These are phyloP conservation scores for Plasmopara halstedii DNA, from an alignment of 352 stramenopile genomes.

Conservation along the genomic window DNA sequence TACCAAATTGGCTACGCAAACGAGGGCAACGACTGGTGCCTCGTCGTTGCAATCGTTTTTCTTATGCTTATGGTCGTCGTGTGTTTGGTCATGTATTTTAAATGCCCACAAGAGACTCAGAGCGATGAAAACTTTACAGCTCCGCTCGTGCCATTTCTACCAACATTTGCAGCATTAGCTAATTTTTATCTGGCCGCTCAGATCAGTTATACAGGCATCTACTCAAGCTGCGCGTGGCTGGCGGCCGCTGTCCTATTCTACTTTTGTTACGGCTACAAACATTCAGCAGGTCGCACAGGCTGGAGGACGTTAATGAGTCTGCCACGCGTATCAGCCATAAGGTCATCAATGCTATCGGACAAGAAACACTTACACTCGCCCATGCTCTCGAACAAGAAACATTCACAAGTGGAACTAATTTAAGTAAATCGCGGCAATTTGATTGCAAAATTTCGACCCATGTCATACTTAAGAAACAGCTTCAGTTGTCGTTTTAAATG, in stretches of 20 bases:
- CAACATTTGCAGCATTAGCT: conserved; percentile 34
- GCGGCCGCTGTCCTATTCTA: conserved; percentile 53
- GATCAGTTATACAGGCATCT: conserved; percentile 42
- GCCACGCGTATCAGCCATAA: conserved; percentile 37
- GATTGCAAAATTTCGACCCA: too few species aligned
- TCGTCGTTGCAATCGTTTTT: conserved; percentile 43
- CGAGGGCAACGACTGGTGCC: conserved; percentile 16
- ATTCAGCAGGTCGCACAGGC: conserved; percentile 49
- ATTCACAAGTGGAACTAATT: conserved; percentile 23
- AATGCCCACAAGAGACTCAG: conserved; percentile 52
- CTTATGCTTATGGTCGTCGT: conserved; percentile 27
- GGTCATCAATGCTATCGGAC: conserved; percentile 28
- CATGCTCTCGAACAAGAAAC: conserved; percentile 30
- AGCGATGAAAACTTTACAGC: conserved; percentile 47
- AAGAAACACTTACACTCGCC: neutral
- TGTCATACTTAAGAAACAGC: too few species aligned
- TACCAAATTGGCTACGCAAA: conserved; percentile 59
- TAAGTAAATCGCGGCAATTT: too few species aligned
- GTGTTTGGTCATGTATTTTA: conserved; percentile 39
- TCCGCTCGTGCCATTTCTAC: conserved; percentile 62
- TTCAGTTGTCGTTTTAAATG: too few species aligned
- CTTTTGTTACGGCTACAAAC: conserved; percentile 71
- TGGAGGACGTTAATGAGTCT: conserved; percentile 55
- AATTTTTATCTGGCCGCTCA: conserved; percentile 73
- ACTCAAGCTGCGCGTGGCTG: conserved; percentile 49